A percentile compares a stretch with the other conserved stretches of the same genome.
These are phyloP conservation scores for Penicillium decumbens DNA, from an alignment of 2,329 filamentous ascomycete species.

Conservation along the genomic window DNA sequence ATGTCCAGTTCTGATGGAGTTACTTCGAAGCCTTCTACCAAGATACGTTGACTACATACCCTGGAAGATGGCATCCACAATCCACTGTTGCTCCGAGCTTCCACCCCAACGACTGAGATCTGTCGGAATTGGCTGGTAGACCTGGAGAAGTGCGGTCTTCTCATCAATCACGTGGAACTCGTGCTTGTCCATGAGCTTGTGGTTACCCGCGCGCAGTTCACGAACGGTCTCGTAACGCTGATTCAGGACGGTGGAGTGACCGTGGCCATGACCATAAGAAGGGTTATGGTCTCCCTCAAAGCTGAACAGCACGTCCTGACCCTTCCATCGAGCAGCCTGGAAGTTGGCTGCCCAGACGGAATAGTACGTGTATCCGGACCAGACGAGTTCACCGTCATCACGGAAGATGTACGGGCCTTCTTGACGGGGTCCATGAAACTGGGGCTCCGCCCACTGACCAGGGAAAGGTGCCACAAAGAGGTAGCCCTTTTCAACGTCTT, in stretches of 20 bases:
- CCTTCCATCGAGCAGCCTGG: conserved; percentile 46
- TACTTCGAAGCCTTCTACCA: not conserved
- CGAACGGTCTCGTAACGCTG: conserved; percentile 53
- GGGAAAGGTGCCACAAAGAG: conserved; percentile 39
- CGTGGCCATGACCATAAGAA: conserved; percentile 52
- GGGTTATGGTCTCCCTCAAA: conserved; percentile 54
- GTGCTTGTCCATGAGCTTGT: conserved; percentile 51
- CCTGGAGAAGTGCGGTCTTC: conserved; percentile 51
- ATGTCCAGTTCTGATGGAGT: conserved; percentile 41
- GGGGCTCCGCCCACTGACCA: conserved; percentile 22
- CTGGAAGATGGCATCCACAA: conserved; percentile 53
- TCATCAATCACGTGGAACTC: conserved; percentile 54
- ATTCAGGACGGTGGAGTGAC: conserved; percentile 52
- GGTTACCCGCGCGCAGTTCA: conserved; percentile 47
- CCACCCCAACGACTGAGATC: conserved; percentile 48
- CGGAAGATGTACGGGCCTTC: conserved; percentile 54
- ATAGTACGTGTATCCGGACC: conserved; percentile 54
- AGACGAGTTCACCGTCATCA: conserved; percentile 53
- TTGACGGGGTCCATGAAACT: conserved; percentile 43
- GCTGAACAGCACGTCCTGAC: conserved; percentile 50
- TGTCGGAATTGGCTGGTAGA: conserved; percentile 49
- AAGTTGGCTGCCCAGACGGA: conserved; percentile 54
- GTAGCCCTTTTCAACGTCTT: conserved; percentile 35
- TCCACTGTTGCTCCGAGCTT: conserved; percentile 51
- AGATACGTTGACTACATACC: conserved; percentile 35